These are phyloP conservation scores for Chenopodium quinoa DNA, from an alignment of 148 eudicot genomes.

Conservation along the genomic window DNA sequence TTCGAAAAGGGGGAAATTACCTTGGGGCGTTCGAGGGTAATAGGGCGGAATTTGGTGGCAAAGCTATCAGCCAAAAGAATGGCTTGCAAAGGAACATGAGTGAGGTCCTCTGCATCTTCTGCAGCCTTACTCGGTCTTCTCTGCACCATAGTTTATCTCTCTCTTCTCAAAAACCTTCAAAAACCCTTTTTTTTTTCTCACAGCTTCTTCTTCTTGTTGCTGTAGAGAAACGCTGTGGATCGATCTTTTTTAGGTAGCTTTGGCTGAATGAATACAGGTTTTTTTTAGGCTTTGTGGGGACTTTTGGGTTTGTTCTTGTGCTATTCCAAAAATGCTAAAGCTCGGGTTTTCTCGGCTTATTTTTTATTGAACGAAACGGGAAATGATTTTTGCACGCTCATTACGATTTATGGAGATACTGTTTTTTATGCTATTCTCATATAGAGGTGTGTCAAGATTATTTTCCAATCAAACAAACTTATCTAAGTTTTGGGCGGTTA, in stretches of 20 bases:
- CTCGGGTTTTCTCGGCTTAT: too few species aligned
- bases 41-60: conserved; percentile 83
- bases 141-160: conserved; percentile 50
- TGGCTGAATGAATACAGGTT: not conserved
- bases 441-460: too few species aligned
- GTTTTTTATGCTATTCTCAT: too few species aligned
- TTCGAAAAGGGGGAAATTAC: conserved; percentile 17
- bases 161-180: conserved; percentile 6
- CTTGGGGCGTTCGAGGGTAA: conserved; percentile 94
- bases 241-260: not conserved
- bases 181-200: not conserved
- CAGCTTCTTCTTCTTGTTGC: not conserved
- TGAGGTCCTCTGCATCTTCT: conserved; percentile 66
- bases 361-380: too few species aligned
- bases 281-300: not conserved
- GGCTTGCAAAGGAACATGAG: conserved; percentile 66
- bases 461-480: too few species aligned
- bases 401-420: too few species aligned
- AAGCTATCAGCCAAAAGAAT: conserved; percentile 85
- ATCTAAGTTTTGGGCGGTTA: too few species aligned
- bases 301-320: not conserved
- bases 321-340: too few species aligned
- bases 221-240: not conserved
- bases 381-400: too few species aligned
- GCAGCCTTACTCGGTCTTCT: conserved; percentile 49